These are phyloP conservation scores for Malus hybrid DNA, from an alignment of 331 rosid genomes.

Conservation along the genomic window DNA sequence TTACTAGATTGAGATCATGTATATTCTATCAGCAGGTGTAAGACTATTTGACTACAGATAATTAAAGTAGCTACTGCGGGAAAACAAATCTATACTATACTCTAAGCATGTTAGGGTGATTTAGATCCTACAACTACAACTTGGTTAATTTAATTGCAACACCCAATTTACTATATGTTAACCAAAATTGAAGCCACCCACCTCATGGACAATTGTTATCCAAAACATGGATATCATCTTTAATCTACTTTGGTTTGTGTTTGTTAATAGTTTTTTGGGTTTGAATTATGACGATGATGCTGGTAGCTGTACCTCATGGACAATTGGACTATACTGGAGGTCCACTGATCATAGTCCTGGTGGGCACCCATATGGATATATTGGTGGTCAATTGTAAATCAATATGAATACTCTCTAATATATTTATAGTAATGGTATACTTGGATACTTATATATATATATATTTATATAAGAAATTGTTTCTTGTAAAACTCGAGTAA, in stretches of 20 bases:
- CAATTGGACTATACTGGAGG: neutral
- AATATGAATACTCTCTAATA: neutral
- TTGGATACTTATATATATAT: too few relatives aligned
- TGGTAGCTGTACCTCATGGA: constrained; percentile 1
- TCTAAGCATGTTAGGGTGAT: constrained; percentile 8
- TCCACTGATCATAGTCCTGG: too few relatives aligned
- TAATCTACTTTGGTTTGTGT: constrained; percentile 4
- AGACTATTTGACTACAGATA: neutral
- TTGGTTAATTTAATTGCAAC: neutral
- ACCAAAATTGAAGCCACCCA: neutral
- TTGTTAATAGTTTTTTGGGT: neutral
- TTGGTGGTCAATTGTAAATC: neutral
- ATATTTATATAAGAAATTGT: too few relatives aligned
- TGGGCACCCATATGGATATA: neutral
- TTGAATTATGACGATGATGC: neutral
- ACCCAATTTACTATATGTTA: neutral
- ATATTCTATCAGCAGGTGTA: neutral
- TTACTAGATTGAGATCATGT: constrained; percentile 1
- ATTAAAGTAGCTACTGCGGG: neutral
- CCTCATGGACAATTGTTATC: constrained; percentile 12
- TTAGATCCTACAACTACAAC: neutral
- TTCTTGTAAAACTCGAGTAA: too few relatives aligned
- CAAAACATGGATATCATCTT: neutral
- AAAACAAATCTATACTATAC: neutral
- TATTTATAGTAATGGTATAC: too few relatives aligned